Evolutionary conservation across 139 green algal genomes (phyloP), one percentile per base, ranked within the genome.

Genomic region (Chlorella sp.): DNA sequence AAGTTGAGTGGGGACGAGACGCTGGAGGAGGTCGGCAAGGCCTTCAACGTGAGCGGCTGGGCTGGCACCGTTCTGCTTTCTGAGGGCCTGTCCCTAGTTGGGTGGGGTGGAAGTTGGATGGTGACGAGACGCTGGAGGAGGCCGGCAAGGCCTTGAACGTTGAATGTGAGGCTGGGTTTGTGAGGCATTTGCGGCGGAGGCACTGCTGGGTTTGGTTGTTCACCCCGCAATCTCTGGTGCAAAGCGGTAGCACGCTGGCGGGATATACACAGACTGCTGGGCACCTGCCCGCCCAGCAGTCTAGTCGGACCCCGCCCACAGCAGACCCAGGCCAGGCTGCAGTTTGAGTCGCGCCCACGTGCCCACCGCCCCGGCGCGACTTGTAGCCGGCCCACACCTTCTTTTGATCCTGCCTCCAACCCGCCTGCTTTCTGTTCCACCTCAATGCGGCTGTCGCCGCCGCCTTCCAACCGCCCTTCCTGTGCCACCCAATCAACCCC

Each of bases 1-100:
- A n/a, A n/a, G n/a, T n/a, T n/a, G n/a, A n/a, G 87, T 19, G 34
- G 70, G 6, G 94, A 93, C 80, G 88, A 89, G 68, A 98, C 97
- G 11, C 91, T 99, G 77, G 95, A 98, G 85, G 95, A 99, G 58
- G 89, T 86, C 54, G 88, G 76, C 58, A 69, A 48, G 3, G 80
- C 84, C 4, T 89, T 89, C 69, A 84, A 87, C n/a, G 73, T 90
- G 72, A 88, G 80, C 16, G 32, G n/a, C n/a, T n/a, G n/a, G n/a
- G n/a, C n/a, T n/a, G 16, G 3, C 7, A 16, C n/a, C 41, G 65
- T 16, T 4, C 65, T 73, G 26, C 32, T 16, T 76, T 36, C 36
- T 30, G 69, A 7, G 26, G 69, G 9, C 38, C 26, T 65, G 58
- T 30, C 6, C 19, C 36, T 76, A 6, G 70, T 6, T 76, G 40